Conservation (phyloP, 2,329 filamentous ascomycete species). For the Shiraia bambusicola region DNA sequence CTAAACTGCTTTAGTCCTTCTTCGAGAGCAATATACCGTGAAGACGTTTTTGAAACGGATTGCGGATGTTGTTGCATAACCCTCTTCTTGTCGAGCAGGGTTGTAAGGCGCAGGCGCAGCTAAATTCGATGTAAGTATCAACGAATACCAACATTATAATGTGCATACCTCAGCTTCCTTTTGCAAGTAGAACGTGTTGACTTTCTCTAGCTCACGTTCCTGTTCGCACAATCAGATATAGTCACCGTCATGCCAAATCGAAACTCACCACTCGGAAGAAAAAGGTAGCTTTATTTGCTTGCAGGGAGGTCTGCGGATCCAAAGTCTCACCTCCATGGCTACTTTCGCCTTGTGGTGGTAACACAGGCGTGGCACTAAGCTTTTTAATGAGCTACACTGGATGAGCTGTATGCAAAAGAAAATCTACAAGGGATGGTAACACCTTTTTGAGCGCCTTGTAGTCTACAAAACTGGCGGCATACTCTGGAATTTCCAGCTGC, state of each 20-base stretch:
- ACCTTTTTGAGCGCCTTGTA: constrained; percentile 99
- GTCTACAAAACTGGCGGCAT: constrained; percentile 98
- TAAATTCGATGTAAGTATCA: constrained; percentile 45
- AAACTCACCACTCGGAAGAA: constrained; percentile 88
- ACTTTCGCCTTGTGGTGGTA: constrained; percentile 72
- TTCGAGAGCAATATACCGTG: constrained; percentile 90
- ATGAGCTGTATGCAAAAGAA: constrained; percentile 10
- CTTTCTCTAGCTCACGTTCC: constrained; percentile 97
- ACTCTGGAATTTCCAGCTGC: constrained; percentile 98
- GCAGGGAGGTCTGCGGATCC: constrained; percentile 85
- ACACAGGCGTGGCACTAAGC: constrained; percentile 85
- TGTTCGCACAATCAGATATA: constrained; percentile 41
- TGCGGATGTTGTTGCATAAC: constrained; percentile 78
- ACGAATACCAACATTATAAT: constrained; percentile 2
- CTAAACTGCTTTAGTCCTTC: constrained; percentile 98
- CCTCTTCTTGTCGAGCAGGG: constrained; percentile 91
- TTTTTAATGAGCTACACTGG: constrained; percentile 87
- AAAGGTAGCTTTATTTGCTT: constrained; percentile 97
- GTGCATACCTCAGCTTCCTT: constrained; percentile 87
- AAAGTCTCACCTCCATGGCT: constrained; percentile 47
- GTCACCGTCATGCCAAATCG: background rate
- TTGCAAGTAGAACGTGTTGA: constrained; percentile 96
- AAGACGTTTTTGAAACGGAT: constrained; percentile 80
- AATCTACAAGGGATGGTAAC: constrained; percentile 21
- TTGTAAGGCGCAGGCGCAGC: constrained; percentile 91